A percentile compares a stretch with the other conserved stretches of the same genome.
phyloP scores from a whole-genome alignment of 2,329 filamentous ascomycete species.

The Endothia cerciana region DNA sequence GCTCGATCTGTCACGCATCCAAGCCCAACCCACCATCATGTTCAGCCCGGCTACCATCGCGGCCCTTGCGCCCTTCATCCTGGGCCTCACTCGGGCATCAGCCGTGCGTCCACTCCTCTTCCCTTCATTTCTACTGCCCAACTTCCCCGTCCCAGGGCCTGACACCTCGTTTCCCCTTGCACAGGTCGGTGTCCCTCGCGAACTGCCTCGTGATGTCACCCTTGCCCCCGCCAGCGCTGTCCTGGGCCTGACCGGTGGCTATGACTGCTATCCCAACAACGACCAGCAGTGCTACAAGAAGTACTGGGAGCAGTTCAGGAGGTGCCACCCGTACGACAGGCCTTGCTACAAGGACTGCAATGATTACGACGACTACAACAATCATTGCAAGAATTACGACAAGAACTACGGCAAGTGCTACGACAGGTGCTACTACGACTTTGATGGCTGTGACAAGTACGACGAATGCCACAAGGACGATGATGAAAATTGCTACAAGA shows the following conservation, averaged over 20 bases:
- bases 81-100: constrained; percentile 19
- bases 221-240: neutral
- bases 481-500: constrained; percentile 14
- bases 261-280: constrained; percentile 17
- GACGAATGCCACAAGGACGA: constrained; percentile 13
- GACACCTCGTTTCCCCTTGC: neutral
- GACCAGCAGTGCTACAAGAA: constrained; percentile 17
- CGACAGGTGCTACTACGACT: constrained; percentile 17
- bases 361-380: constrained; percentile 21
- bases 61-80: constrained; percentile 13
- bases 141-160: neutral
- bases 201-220: constrained; percentile 7
- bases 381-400: constrained; percentile 19
- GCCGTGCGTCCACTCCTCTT: constrained; percentile 3
- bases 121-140: neutral
- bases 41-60: constrained; percentile 15
- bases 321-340: constrained; percentile 23
- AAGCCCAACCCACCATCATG: constrained; percentile 20
- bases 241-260: neutral
- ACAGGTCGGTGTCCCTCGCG: neutral
- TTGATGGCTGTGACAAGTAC: constrained; percentile 20
- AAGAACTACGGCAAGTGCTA: constrained; percentile 9
- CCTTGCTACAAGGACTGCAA: constrained; percentile 22
- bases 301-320: constrained; percentile 18
- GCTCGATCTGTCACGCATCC: neutral